Evolutionary conservation across 202 grass and related monocot species (phyloP), one percentile per base, ranked within the genome.

Genomic region (Setaria italica): DNA sequence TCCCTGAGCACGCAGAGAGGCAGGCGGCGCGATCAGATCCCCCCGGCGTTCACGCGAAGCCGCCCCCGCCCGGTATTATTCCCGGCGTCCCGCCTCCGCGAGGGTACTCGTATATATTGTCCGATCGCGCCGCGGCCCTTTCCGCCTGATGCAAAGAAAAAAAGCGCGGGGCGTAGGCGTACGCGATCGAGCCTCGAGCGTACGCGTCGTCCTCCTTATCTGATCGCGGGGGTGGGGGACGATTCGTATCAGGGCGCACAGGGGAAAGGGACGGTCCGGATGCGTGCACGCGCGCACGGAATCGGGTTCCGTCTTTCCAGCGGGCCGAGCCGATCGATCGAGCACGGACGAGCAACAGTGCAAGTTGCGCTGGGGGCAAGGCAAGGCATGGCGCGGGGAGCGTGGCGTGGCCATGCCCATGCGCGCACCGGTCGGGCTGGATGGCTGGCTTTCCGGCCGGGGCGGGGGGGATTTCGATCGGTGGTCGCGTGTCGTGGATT

Each of bases 131-230:
- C 35, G 35, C 35, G 35, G 35, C 65, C 11, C 17, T 67, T 13
- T 11, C 11, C 17, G 39, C 60, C 30, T 3, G 21, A 11, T 19
- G 6, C 20, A 9, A 57, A n/a, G 19, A 6, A 59, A 60, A 13
- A 49, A 50, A 15, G 37, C 55, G 11, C 55, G 39, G 39, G 39
- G 39, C 39, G 17, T 11, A 39, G 32, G 39, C 67, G 41, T 43
- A 32, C 42, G 57, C 16, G 0, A 6, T 41, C 39, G 39, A 41
- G 35, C 35, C 35, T 37, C 35, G 33, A 1, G 57, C 2, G 64
- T 41, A 67, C 72, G 42, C 78, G 64, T 68, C 79, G 7, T 62
- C 68, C 80, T 60, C 68, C 80, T 63, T 74, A 29, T 74, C 80
- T 49, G 29, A 59, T 82, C 54, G 3, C 65, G 39, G 4, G 0